These are phyloP conservation scores for Sclerotinia nivalis DNA, from an alignment of 2,329 filamentous ascomycete species.

Conservation along the genomic window DNA sequence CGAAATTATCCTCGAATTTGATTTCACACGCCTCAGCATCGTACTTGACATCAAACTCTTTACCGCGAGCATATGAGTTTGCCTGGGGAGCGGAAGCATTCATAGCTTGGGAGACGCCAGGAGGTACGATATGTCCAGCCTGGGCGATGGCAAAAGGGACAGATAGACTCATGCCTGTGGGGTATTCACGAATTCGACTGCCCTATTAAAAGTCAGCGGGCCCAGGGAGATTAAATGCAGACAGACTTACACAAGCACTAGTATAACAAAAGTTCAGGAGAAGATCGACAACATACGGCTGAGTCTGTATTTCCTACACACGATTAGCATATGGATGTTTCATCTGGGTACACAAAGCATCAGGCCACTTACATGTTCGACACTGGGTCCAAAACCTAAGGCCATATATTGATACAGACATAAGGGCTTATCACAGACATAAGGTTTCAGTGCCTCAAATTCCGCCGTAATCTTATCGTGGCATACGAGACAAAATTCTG, in stretches of 20 bases:
- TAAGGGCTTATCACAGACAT: constrained; percentile 72
- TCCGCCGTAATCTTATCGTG: constrained; percentile 65
- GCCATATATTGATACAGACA: constrained; percentile 88
- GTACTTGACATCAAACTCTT: constrained; percentile 29
- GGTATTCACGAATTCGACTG: constrained; percentile 38
- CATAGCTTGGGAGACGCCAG: neutral
- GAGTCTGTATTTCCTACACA: constrained; percentile 64
- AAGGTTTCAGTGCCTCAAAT: constrained; percentile 72
- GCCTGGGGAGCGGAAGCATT: neutral
- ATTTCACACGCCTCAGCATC: constrained; percentile 31
- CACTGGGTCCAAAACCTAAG: constrained; percentile 79
- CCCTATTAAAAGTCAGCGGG: constrained; percentile 20
- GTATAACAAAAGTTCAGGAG: constrained; percentile 78
- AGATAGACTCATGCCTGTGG: constrained; percentile 40
- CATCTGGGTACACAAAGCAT: neutral
- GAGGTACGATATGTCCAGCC: neutral
- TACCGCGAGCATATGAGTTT: neutral
- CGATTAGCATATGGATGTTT: neutral
- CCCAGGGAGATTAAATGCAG: neutral
- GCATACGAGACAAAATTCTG: constrained; percentile 85
- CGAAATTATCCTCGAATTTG: constrained; percentile 33
- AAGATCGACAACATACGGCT: constrained; percentile 82
- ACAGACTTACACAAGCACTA: constrained; percentile 36
- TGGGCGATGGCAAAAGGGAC: constrained; percentile 33
- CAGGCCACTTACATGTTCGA: constrained; percentile 61